Percentiles rank a stretch among this genome's conserved stretches.
These are phyloP conservation scores for Oryza glumipatula DNA, from an alignment of 176 grass and related monocot genomes.

Conservation along the genomic window DNA sequence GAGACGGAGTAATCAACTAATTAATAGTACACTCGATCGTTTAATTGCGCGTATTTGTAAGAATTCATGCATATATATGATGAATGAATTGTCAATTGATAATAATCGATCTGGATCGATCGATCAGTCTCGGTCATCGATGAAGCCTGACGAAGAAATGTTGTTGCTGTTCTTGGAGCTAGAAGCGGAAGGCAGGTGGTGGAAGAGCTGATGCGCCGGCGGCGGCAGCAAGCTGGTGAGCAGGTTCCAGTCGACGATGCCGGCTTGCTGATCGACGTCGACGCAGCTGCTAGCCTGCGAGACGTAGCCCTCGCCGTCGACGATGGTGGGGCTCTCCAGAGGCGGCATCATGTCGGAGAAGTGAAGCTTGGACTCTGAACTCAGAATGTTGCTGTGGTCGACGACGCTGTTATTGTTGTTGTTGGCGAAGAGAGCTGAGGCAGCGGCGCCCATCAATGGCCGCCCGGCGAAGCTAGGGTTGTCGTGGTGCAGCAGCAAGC, in stretches of 20 bases:
- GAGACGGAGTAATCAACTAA: not conserved
- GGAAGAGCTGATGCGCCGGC: conserved; percentile 48
- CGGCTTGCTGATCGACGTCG: conserved; percentile 20
- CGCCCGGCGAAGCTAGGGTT: conserved; percentile 26
- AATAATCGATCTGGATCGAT: conserved; percentile 9
- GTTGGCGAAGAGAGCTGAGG: not conserved
- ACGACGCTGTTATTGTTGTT: not conserved
- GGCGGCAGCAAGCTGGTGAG: conserved; percentile 55
- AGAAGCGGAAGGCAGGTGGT: conserved; percentile 23
- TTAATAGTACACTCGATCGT: not conserved
- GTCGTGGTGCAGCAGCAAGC: conserved; percentile 20
- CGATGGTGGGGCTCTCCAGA: conserved; percentile 38
- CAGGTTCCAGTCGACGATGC: conserved; percentile 53
- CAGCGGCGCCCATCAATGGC: not conserved
- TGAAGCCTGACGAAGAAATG: conserved; percentile 22
- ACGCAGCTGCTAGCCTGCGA: conserved; percentile 20
- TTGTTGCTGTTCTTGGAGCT: conserved; percentile 51
- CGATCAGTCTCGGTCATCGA: conserved; percentile 11
- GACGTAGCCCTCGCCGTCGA: conserved; percentile 12
- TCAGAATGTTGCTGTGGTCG: not conserved
- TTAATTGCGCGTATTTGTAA: not conserved
- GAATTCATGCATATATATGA: not conserved
- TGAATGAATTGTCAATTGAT: not conserved
- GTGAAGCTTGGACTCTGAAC: conserved; percentile 38
- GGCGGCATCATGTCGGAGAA: conserved; percentile 50